These are phyloP conservation scores for Tetrapisispora arboricola DNA, from an alignment of 805 yeast species.

Conservation along the genomic window DNA sequence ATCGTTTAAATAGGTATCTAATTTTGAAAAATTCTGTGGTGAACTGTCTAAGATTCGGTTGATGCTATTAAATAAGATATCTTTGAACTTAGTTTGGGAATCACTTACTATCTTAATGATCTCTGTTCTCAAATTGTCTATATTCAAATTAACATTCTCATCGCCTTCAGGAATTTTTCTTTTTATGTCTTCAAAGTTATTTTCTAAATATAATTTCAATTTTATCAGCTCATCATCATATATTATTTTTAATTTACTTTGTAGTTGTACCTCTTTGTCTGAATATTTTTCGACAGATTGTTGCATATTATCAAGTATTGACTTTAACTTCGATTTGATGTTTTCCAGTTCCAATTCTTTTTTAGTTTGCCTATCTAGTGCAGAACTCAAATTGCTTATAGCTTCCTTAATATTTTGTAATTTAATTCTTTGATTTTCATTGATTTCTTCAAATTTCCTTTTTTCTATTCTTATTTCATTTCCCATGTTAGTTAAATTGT, in stretches of 20 bases:
- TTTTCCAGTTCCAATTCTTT: slow-evolving; percentile 21
- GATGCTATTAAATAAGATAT: slow-evolving; percentile 17
- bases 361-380: slow-evolving; percentile 19
- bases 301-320: slow-evolving; percentile 15
- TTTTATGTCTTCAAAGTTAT: slow-evolving; percentile 5
- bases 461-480: slow-evolving; percentile 23
- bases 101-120: slow-evolving; percentile 9
- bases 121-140: slow-evolving; percentile 15
- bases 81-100: slow-evolving; percentile 13
- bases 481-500: slow-evolving; percentile 32
- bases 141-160: slow-evolving; percentile 7
- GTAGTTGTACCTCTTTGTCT: slow-evolving; percentile 22
- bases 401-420: slow-evolving; percentile 17
- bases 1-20: slow-evolving; percentile 11
- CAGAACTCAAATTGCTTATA: slow-evolving; percentile 17
- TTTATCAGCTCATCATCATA: slow-evolving; percentile 13
- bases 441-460: slow-evolving; percentile 18
- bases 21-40: slow-evolving; percentile 14
- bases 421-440: slow-evolving; percentile 21
- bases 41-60: slow-evolving; percentile 16
- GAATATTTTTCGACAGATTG: slow-evolving; percentile 14
- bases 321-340: slow-evolving; percentile 14
- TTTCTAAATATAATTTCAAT: slow-evolving; percentile 8
- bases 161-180: slow-evolving; percentile 8
- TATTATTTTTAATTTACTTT: slow-evolving; percentile 4